Percentiles rank a stretch among this genome's conserved stretches.
phyloP scores from a whole-genome alignment of 192 early-diverging fungal genomes.

The Lunasporangiospora selenospora region DNA sequence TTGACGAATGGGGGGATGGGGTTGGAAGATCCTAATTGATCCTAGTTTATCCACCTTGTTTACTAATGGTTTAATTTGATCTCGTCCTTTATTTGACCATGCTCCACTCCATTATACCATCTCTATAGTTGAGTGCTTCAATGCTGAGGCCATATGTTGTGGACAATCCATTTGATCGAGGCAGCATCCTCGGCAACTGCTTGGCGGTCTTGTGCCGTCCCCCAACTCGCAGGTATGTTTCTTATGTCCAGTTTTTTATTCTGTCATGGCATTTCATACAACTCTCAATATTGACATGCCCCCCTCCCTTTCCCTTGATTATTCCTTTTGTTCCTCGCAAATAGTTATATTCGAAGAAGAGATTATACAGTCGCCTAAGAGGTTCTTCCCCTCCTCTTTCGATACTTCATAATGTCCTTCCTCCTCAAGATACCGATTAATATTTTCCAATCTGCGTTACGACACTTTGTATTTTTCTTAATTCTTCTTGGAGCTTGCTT shows the following conservation, averaged over 20 bases:
- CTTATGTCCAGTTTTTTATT: not conserved
- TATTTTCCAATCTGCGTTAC: too few relatives aligned
- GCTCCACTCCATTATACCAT: too few relatives aligned
- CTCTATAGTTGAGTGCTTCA: conserved; percentile 50
- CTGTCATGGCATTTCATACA: not conserved
- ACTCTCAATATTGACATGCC: too few relatives aligned
- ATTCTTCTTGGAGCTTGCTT: too few relatives aligned
- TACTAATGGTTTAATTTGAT: not conserved
- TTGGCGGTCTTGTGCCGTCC: conserved; percentile 62
- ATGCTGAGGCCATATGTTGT: conserved; percentile 37
- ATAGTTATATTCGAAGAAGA: conserved; percentile 36
- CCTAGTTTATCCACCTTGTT: not conserved
- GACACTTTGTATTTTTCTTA: too few relatives aligned
- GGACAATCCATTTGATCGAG: conserved; percentile 59
- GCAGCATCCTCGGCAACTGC: conserved; percentile 56
- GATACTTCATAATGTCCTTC: too few relatives aligned
- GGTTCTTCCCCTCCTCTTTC: too few relatives aligned
- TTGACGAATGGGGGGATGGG: conserved; percentile 1
- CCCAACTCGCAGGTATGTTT: conserved; percentile 52
- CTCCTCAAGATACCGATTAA: too few relatives aligned
- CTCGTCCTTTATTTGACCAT: too few relatives aligned
- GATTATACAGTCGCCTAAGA: conserved; percentile 24
- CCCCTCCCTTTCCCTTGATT: not conserved
- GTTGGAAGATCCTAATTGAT: not conserved
- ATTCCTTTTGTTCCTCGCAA: not conserved